Base-by-base conservation (phyloP, 805 yeast genomes). In the Saccharomycopsis capsularis region DNA sequence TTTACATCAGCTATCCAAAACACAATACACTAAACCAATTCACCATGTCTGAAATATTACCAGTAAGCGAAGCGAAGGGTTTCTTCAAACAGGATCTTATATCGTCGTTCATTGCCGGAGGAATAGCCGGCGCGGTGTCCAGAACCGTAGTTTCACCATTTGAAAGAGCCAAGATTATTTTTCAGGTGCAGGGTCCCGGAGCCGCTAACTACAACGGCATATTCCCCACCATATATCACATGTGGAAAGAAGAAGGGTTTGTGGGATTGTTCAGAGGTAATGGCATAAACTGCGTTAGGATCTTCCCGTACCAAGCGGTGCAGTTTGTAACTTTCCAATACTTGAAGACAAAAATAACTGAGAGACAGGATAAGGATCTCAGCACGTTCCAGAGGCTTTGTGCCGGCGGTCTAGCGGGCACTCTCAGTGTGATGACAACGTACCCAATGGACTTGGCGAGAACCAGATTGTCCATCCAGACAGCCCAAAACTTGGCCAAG, bases 291-390 rank as follows among this genome's bases (percentile, higher is more conserved):
- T 90, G 97, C 69, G 66, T 91, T 1, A 71, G 99, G 47, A 87
- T 93, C 23, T 79, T 91, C 53, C 99, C 99, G 1, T 91, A 91
- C 61, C 81, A 91, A 51, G 97, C 98, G 0, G 95, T 89, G 13
- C 99, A 91, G 66, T 91, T 87, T 67, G 77, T 88, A 25, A 88
- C 85, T 5, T 91, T 85, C 63, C 91, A 91, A 57, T 63, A 71
- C 42, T 30, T 51, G 18, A 85, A 81, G 60, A 68, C 58, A 30
- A 43, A 40, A 46, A 49, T 42, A 5, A 42, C 49, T n/a, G 24
- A 30, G 24, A 40, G 18, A 18, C 21, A 27, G 9, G 29, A 29
- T 2, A 59, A 51, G 50, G 73, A 75, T 29, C 63, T 82, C 50
- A 67, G 65, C n/a, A 76, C 78, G 3, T 56, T 61, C 22, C 81